These are phyloP conservation scores for Sporothrix inflata DNA, from an alignment of 2,329 filamentous ascomycete species.

Conservation along the genomic window DNA sequence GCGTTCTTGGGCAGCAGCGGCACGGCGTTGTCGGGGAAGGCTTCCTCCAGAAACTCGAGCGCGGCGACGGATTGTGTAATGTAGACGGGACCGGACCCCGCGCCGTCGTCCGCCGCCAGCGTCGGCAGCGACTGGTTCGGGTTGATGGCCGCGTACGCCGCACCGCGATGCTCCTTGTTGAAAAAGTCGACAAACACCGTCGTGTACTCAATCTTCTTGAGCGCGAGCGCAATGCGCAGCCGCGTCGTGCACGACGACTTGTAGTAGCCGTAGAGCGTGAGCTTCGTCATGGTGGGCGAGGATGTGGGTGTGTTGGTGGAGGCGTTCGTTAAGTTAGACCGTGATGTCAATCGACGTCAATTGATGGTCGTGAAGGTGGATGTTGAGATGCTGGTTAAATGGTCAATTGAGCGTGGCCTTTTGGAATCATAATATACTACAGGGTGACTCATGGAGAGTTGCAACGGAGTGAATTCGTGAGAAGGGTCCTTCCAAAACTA, in stretches of 20 bases:
- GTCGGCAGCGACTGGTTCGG: conserved; percentile 60
- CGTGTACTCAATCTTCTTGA: conserved; percentile 57
- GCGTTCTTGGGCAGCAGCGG: conserved; percentile 50
- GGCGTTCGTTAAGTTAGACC: too few relatives aligned
- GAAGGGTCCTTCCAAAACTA: neutral
- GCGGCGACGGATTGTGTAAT: conserved; percentile 57
- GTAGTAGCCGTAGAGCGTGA: conserved; percentile 61
- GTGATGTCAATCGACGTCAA: neutral
- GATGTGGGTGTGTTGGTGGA: neutral
- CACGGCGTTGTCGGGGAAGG: conserved; percentile 47
- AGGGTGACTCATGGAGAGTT: neutral
- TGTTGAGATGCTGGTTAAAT: neutral
- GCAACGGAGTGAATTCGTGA: neutral
- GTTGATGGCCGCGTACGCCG: conserved; percentile 53
- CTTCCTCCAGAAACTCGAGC: conserved; percentile 65
- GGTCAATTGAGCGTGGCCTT: neutral
- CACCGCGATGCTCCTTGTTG: conserved; percentile 54
- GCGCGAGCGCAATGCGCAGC: conserved; percentile 61
- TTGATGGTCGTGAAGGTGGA: neutral
- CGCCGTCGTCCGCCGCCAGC: conserved; percentile 45
- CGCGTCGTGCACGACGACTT: conserved; percentile 65
- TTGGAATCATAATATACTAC: neutral
- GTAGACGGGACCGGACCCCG: neutral
- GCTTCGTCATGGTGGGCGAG: conserved; percentile 11
- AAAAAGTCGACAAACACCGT: conserved; percentile 57